A percentile compares a stretch with the other conserved stretches of the same genome.
phyloP scores from a whole-genome alignment of 1,284 basidiomycete genomes.

The Afroboletus lepidellus region DNA sequence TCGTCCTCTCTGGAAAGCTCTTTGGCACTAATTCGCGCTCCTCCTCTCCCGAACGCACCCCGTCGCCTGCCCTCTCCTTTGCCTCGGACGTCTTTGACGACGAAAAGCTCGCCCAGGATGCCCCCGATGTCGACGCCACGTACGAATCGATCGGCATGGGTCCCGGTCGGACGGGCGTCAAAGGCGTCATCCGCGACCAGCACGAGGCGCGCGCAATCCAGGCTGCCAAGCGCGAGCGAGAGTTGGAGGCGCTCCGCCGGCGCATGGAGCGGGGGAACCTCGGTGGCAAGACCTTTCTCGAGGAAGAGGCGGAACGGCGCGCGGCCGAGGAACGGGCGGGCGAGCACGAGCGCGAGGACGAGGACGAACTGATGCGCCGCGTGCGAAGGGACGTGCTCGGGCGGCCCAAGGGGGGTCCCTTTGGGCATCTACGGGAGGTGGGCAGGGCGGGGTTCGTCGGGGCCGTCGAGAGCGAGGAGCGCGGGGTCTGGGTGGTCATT shows the following conservation, averaged over 20 bases:
- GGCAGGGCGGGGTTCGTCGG: constrained; percentile 70
- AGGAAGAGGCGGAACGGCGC: constrained; percentile 64
- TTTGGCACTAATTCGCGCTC: constrained; percentile 51
- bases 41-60: constrained; percentile 47
- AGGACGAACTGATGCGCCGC: constrained; percentile 7
- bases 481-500: constrained; percentile 72
- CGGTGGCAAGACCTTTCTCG: constrained; percentile 65
- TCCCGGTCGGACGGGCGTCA: constrained; percentile 78
- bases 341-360: constrained; percentile 15
- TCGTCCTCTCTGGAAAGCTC: constrained; percentile 75
- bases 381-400: constrained; percentile 44
- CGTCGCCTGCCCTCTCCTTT: constrained; percentile 47
- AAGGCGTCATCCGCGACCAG: constrained; percentile 78
- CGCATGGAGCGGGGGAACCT: constrained; percentile 62
- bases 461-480: constrained; percentile 74
- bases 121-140: constrained; percentile 21
- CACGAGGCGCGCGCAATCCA: constrained; percentile 61
- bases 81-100: constrained; percentile 36
- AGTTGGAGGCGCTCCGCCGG: constrained; percentile 48
- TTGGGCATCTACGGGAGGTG: constrained; percentile 82
- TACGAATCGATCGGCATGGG: constrained; percentile 73
- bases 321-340: constrained; percentile 34
- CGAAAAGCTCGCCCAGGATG: constrained; percentile 9
- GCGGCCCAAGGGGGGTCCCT: constrained; percentile 50
- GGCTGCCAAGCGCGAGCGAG: constrained; percentile 46